Percentiles rank a stretch among this genome's conserved stretches.
phyloP scores from a whole-genome alignment of 2,329 filamentous ascomycete species.

The Aspergillus quadricinctus region DNA sequence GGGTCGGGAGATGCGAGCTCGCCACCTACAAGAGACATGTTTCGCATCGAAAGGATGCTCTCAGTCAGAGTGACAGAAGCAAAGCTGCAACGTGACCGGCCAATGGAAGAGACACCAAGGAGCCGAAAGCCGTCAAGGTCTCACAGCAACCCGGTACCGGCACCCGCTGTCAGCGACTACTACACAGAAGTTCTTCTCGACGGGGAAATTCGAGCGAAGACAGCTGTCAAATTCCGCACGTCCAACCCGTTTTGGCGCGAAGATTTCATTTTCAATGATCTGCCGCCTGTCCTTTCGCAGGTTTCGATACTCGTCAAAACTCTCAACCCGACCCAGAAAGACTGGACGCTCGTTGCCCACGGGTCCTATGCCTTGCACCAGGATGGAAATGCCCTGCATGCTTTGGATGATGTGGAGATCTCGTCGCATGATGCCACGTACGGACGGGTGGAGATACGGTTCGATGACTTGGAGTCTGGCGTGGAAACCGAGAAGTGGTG shows the following conservation, averaged over 20 bases:
- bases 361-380: constrained; percentile 40
- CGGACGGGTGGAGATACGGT: constrained; percentile 68
- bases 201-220: constrained; percentile 46
- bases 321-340: constrained; percentile 45
- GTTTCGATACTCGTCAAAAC: constrained; percentile 45
- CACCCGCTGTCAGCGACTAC: constrained; percentile 37
- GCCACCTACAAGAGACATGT: constrained; percentile 53
- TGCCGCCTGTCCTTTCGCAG: constrained; percentile 46
- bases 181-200: constrained; percentile 48
- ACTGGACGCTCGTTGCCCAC: constrained; percentile 47
- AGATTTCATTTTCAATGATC: constrained; percentile 45
- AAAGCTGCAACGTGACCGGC: constrained; percentile 44
- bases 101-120: constrained; percentile 28
- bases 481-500: constrained; percentile 87
- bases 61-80: constrained; percentile 60
- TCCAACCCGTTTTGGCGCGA: constrained; percentile 48
- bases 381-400: constrained; percentile 37
- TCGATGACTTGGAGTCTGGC: constrained; percentile 72
- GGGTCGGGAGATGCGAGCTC: constrained; percentile 22
- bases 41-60: constrained; percentile 61
- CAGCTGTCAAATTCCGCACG: constrained; percentile 44
- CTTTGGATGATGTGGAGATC: constrained; percentile 44
- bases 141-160: constrained; percentile 22
- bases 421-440: constrained; percentile 44
- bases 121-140: constrained; percentile 32